phyloP scores from a whole-genome alignment of 805 yeast genomes.

The Yarrowia divulgata region DNA sequence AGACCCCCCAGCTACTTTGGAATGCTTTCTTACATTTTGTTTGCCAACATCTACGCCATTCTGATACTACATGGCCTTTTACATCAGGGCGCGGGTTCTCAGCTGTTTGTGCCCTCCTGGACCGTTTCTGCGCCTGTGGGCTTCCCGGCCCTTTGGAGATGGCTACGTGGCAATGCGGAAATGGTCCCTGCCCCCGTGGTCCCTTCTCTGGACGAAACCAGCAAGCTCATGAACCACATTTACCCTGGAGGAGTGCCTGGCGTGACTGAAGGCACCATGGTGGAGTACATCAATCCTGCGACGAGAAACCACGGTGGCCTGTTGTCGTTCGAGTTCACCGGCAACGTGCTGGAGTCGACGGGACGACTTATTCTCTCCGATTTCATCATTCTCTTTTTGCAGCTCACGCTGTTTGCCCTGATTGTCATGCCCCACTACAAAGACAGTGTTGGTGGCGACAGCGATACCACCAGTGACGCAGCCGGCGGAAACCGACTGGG shows the following conservation, averaged over 20 bases:
- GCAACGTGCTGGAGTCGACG: constrained; percentile 8
- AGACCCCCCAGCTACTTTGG: constrained; percentile 20
- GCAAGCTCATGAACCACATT: constrained; percentile 27
- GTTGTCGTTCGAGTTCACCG: constrained; percentile 29
- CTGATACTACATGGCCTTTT: constrained; percentile 7
- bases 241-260: constrained; percentile 38
- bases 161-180: constrained; percentile 9
- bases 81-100: background rate
- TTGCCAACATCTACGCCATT: constrained; percentile 26
- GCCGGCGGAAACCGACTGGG: constrained; percentile 2
- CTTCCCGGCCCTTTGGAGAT: constrained; percentile 4
- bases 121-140: constrained; percentile 25
- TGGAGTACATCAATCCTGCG: constrained; percentile 20
- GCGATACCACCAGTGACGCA: background rate
- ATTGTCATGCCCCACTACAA: constrained; percentile 32
- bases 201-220: background rate
- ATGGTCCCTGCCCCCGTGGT: constrained; percentile 22
- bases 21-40: constrained; percentile 7
- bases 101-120: constrained; percentile 18
- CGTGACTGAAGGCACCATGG: constrained; percentile 14
- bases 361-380: constrained; percentile 4
- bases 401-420: constrained; percentile 11
- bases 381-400: constrained; percentile 18
- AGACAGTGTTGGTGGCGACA: background rate
- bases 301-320: constrained; percentile 16